A percentile compares a stretch with the other conserved stretches of the same genome.
These are phyloP conservation scores for Vitis riparia DNA, from an alignment of 164 flowering plant genomes.

Conservation along the genomic window DNA sequence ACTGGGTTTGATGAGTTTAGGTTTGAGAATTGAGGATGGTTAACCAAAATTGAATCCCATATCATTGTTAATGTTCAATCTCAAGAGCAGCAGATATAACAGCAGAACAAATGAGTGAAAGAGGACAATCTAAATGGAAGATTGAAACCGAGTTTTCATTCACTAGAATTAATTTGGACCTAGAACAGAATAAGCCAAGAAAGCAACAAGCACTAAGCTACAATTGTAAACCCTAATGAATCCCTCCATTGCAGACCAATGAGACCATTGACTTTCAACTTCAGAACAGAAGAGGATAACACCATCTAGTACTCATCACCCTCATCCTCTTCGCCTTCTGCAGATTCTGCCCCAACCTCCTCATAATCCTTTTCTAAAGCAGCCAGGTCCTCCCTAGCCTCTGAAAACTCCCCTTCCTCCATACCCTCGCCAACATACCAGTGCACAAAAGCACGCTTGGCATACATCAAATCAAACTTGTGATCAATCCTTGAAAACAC, in stretches of 20 bases:
- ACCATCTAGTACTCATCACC: slow-evolving; percentile 44
- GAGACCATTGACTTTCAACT: slow-evolving; percentile 31
- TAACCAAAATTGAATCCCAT: too few relatives aligned
- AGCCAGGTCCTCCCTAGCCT: slow-evolving; percentile 67
- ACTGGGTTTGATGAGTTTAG: too few relatives aligned
- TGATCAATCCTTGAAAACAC: slow-evolving; percentile 64
- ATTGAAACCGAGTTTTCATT: too few relatives aligned
- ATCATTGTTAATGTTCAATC: too few relatives aligned
- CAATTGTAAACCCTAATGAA: not conserved
- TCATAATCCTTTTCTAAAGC: slow-evolving; percentile 70
- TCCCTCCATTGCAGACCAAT: slow-evolving; percentile 16
- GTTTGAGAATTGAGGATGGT: too few relatives aligned
- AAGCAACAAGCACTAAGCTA: not conserved
- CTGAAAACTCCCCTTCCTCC: slow-evolving; percentile 81
- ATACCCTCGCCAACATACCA: slow-evolving; percentile 84
- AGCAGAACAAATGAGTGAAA: too few relatives aligned
- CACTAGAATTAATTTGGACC: too few relatives aligned
- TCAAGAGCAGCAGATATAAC: too few relatives aligned
- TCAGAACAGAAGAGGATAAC: not conserved
- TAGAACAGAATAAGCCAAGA: too few relatives aligned
- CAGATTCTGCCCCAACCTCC: slow-evolving; percentile 66
- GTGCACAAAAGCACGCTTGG: slow-evolving; percentile 72
- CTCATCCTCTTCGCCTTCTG: slow-evolving; percentile 61
- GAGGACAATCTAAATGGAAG: too few relatives aligned
- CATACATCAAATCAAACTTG: slow-evolving; percentile 69